Conservation (phyloP, 495 filamentous ascomycete species). For the Delitschia confertaspora region DNA sequence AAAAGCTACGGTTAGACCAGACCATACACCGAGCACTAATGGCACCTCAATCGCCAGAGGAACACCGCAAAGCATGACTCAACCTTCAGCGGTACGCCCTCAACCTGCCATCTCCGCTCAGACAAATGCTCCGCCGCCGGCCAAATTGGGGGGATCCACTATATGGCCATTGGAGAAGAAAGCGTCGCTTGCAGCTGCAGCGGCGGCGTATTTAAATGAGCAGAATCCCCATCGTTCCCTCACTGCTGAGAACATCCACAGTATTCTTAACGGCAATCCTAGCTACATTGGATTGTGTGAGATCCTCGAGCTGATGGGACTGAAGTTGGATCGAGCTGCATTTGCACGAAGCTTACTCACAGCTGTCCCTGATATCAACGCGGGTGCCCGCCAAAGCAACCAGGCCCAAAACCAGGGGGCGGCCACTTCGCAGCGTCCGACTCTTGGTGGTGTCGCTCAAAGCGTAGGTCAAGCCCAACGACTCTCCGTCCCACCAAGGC, state of each 20-base stretch:
- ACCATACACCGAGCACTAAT: too few relatives aligned
- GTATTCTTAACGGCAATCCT: constrained; percentile 41
- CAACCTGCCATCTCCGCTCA: neutral
- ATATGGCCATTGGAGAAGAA: constrained; percentile 37
- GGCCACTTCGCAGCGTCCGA: neutral
- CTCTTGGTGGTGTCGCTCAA: too few relatives aligned
- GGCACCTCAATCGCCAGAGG: too few relatives aligned
- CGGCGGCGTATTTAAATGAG: constrained; percentile 28
- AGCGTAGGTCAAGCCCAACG: too few relatives aligned
- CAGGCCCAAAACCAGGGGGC: neutral
- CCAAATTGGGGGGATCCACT: constrained; percentile 15
- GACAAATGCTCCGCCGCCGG: neutral
- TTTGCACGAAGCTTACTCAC: constrained; percentile 41
- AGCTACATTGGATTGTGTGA: constrained; percentile 45
- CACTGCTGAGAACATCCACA: constrained; percentile 30
- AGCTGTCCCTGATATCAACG: constrained; percentile 38
- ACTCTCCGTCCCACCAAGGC: neutral
- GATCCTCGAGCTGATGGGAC: constrained; percentile 38
- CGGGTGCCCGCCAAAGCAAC: constrained; percentile 8
- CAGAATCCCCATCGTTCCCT: constrained; percentile 27
- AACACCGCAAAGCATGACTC: too few relatives aligned
- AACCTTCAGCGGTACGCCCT: neutral
- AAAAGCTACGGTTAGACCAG: neutral
- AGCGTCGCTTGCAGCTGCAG: constrained; percentile 26
- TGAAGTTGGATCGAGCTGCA: constrained; percentile 38